Evolutionary conservation across 116 monocot genomes (phyloP), one percentile per base, ranked within the genome.

Genomic region (Papilionanthe hybrid): DNA sequence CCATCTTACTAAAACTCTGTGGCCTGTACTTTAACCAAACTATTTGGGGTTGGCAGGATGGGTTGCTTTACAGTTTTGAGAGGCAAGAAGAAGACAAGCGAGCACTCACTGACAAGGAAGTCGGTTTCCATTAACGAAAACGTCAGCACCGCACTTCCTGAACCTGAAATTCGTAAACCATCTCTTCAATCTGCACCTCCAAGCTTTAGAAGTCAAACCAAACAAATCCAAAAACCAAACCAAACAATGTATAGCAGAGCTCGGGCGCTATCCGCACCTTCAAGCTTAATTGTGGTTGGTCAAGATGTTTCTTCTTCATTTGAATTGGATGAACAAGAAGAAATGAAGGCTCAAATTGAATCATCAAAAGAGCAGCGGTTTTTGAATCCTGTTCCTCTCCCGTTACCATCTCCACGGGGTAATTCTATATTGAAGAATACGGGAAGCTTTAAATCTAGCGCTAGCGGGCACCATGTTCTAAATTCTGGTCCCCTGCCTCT

Each of bases 141-240:
- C 32, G 58, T 69, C 41, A 69, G 88, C 0, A 82, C 85, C 5
- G 85, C 49, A 23, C 87, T 91, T 47, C 92, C 92, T 37, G 93
- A 93, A 73, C 91, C 92, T 41, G 91, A 86, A 84, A 18, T 75
- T 1, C 50, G 32, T 41, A 86, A 74, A 3, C 93, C 88, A 9
- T 90, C 94, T 29, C 84, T 98, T 15, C 91, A 92, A 79, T 98
- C 98, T 47, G 94, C 98, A 5, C 98, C 98, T 63, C 92, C 98
- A 29, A 98, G 98, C 76, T 98, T 98, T 85, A 91, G 87, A 83
- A 91, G 77, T 42, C 85, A 93, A 82, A 56, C 83, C 4, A 90
- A 88, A 75, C 56, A 41, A 17, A 18, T 80, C 7, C 91, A 91
- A 80, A 79, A 82, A 19, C 42, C 75, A 5, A 77, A 41, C 60